Evolutionary conservation across 345 rosid species (phyloP).

Genomic region (Hibiscus syriacus): DNA sequence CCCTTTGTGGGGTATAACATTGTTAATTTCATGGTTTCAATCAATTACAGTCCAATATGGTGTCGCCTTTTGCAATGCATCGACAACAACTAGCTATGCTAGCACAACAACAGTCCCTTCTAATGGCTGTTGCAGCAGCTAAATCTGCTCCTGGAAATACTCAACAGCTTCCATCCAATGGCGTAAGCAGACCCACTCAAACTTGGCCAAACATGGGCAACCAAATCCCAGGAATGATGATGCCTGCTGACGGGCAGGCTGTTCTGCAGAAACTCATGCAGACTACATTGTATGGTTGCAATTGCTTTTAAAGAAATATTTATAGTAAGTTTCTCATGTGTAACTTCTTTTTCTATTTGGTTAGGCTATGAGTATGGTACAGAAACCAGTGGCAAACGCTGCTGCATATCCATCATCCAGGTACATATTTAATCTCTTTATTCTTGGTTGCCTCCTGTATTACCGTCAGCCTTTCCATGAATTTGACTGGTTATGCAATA

Average conservation of each 20-base stretch:
- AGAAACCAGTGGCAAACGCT: constrained; percentile 31
- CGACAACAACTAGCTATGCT: constrained; percentile 81
- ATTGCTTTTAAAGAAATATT: constrained; percentile 3
- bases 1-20: background rate
- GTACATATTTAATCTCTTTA: constrained; percentile 23
- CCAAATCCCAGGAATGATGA: constrained; percentile 66
- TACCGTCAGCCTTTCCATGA: background rate
- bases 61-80: constrained; percentile 87
- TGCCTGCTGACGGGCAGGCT: constrained; percentile 45
- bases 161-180: constrained; percentile 53
- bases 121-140: constrained; percentile 76
- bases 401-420: constrained; percentile 51
- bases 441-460: background rate
- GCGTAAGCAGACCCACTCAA: constrained; percentile 37
- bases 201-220: constrained; percentile 54
- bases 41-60: constrained; percentile 71
- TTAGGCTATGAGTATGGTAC: constrained; percentile 46
- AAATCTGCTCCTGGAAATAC: constrained; percentile 47
- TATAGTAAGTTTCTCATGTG: constrained; percentile 16
- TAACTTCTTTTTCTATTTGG: background rate
- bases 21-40: constrained; percentile 17
- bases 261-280: constrained; percentile 73
- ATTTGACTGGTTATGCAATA: background rate
- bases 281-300: constrained; percentile 30
- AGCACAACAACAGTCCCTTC: constrained; percentile 88